Conservation (phyloP, 192 early-diverging fungal species). For the Chytriomyces sp. region DNA sequence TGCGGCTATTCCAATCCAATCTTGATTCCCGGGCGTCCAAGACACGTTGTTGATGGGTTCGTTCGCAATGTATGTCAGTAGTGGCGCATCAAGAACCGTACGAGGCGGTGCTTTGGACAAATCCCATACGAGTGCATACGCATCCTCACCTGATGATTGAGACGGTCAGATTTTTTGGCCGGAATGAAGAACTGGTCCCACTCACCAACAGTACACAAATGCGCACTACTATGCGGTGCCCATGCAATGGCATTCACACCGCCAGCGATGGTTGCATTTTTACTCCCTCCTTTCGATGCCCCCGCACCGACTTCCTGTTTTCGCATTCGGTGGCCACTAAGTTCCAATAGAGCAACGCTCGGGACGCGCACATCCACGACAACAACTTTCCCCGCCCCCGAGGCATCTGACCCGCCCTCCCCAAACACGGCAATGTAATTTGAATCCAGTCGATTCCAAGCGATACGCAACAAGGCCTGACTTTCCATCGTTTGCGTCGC, state of each 20-base stretch:
- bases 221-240: conserved; percentile 79
- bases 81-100: conserved; percentile 62
- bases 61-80: conserved; percentile 76
- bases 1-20: conserved; percentile 90
- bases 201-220: conserved; percentile 85
- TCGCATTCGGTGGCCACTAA: conserved; percentile 69
- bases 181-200: neutral
- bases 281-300: too few relatives aligned
- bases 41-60: conserved; percentile 80
- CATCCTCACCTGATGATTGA: conserved; percentile 74
- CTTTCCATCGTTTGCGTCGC: conserved; percentile 26
- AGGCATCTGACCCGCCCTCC: conserved; percentile 42
- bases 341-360: conserved; percentile 80
- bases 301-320: too few relatives aligned
- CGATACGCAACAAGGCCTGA: conserved; percentile 78
- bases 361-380: conserved; percentile 93
- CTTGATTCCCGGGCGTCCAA: conserved; percentile 78
- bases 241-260: conserved; percentile 83
- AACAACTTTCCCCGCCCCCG: conserved; percentile 79
- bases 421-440: conserved; percentile 90
- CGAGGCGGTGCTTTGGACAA: conserved; percentile 42
- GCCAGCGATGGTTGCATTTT: conserved; percentile 35
- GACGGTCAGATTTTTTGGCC: neutral
- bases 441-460: conserved; percentile 88
- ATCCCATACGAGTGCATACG: conserved; percentile 93